Base-by-base conservation (phyloP, 2,329 filamentous ascomycete genomes). In the Apiospora arundinis region DNA sequence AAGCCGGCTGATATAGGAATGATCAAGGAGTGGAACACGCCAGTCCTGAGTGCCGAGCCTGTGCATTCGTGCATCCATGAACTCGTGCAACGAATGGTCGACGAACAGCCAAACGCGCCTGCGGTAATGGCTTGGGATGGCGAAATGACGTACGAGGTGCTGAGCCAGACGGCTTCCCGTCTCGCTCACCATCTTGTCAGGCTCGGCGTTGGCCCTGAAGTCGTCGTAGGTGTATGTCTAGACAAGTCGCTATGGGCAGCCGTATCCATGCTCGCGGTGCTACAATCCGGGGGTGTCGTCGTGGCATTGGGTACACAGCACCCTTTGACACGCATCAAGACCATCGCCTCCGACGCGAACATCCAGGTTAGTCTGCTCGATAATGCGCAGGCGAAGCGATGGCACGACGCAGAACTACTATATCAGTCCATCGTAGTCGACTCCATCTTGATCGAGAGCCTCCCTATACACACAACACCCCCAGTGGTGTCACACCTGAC, bases 231-330 rank as follows among this genome's bases (percentile, higher is more conserved):
- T 0, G 69, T 83, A 45, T 79, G 76, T 68, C 81, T 81, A 67
- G 78, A 81, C 21, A 82, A 82, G 72, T 80, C 78, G 3, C 73
- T 72, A 37, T 82, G 78, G 78, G 75, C 75, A 1, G 70, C 78
- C 7, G 75, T 82, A 14, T 76, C 78, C 0, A 79, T 81, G 72
- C 70, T 83, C 18, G 80, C 75, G 1, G 77, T 81, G 3, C 70
- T 82, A 42, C 82, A 81, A 52, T 77, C 80, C 23, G 81, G 81
- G 5, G 78, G 74, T 2, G 78, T 77, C 0, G 80, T 77, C 69
- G 75, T 78, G 12, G 78, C 70, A 28, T 28, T 72, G 12, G 66
- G 44, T 45, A 32, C 66, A 42, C 40, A 42, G 9, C 40, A 42
- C 40, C 40, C 40, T 42, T 42, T 42, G 40, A 42, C 40, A 42